Percentiles rank a stretch among this genome's conserved stretches.
These are phyloP conservation scores for Nidula microcarpa DNA, from an alignment of 768 basidiomycete genomes.

Conservation along the genomic window DNA sequence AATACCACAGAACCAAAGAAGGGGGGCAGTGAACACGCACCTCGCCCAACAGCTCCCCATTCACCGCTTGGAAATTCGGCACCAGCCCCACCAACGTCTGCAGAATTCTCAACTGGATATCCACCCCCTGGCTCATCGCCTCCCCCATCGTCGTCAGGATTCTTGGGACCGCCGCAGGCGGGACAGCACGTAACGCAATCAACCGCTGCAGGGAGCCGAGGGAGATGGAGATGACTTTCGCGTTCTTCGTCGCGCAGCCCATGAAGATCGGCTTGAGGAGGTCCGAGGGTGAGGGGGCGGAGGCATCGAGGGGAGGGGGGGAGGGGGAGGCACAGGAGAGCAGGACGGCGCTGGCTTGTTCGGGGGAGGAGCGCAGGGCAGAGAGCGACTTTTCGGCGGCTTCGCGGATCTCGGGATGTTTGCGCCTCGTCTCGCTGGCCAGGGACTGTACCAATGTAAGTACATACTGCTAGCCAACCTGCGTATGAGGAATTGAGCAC, in stretches of 20 bases:
- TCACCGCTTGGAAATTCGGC: constrained; percentile 81
- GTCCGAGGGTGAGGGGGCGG: constrained; percentile 77
- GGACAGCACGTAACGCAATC: constrained; percentile 83
- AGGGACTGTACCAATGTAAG: constrained; percentile 51
- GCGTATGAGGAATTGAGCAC: not conserved
- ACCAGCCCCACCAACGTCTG: constrained; percentile 91
- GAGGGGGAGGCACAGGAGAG: constrained; percentile 22
- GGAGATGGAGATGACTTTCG: constrained; percentile 91
- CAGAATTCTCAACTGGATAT: constrained; percentile 91
- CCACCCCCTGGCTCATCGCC: constrained; percentile 91
- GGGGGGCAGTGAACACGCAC: constrained; percentile 40
- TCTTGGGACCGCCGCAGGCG: constrained; percentile 69
- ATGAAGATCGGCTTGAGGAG: constrained; percentile 87
- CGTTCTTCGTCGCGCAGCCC: constrained; percentile 90
- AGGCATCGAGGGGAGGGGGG: constrained; percentile 26
- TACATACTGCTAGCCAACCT: not conserved
- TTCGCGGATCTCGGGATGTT: constrained; percentile 92
- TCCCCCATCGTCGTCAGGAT: constrained; percentile 85
- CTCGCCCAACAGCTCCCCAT: constrained; percentile 76
- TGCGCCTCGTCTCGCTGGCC: constrained; percentile 83
- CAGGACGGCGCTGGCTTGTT: constrained; percentile 68
- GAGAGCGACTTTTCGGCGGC: constrained; percentile 87
- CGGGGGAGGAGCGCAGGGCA: constrained; percentile 78
- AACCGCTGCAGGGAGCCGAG: constrained; percentile 89
- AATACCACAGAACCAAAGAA: not conserved